Percentiles rank a stretch among this genome's conserved stretches.
Evolutionary conservation across 2,329 filamentous ascomycete species (phyloP).

Genomic region (Fonsecaea pedrosoi): DNA sequence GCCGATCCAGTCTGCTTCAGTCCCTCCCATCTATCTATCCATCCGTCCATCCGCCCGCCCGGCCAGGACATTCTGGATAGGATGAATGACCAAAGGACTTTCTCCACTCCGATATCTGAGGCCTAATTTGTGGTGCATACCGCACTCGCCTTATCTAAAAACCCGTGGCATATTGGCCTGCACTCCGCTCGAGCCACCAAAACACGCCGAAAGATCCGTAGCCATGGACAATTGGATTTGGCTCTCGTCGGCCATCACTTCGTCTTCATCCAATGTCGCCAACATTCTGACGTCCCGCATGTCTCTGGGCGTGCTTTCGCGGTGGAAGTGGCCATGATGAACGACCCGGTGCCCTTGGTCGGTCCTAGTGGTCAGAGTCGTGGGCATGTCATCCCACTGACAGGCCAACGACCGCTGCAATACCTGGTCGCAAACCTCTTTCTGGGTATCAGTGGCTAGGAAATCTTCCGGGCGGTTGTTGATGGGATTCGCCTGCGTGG

Average conservation of each 20-base stretch:
- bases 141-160: not conserved
- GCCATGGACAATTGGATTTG: not conserved
- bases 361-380: not conserved
- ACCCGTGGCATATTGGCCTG: not conserved
- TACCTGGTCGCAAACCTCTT: conserved; percentile 27
- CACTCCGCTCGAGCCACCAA: not conserved
- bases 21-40: not conserved
- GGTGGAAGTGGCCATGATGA: not conserved
- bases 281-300: conserved; percentile 24
- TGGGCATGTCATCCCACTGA: conserved; percentile 29
- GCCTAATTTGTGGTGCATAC: not conserved
- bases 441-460: conserved; percentile 31
- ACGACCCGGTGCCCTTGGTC: not conserved
- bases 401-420: conserved; percentile 22
- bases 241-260: not conserved
- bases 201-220: not conserved
- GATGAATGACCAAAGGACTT: not conserved
- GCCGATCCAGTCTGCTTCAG: not conserved
- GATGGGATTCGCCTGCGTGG: conserved; percentile 27
- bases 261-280: conserved; percentile 12
- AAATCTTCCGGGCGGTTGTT: conserved; percentile 36
- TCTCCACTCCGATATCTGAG: not conserved
- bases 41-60: not conserved
- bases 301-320: conserved; percentile 26
- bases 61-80: not conserved